Evolutionary conservation across 2,329 filamentous ascomycete genomes (phyloP).

Genomic region (Neoascochyta sp.): DNA sequence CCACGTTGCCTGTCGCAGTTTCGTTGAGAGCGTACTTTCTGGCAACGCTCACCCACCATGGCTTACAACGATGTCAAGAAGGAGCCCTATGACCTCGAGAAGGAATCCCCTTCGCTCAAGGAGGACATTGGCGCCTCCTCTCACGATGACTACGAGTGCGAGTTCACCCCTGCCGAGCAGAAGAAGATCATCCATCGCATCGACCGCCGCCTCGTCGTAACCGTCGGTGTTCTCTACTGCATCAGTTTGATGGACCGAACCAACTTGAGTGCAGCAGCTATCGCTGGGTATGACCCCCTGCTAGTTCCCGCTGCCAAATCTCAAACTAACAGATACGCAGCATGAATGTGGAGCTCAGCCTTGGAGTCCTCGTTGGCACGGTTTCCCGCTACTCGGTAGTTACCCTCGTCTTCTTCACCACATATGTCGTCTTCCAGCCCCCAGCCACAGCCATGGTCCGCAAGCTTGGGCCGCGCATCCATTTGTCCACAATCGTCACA

Average conservation of each 20-base stretch:
- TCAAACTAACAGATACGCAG: conserved; percentile 27
- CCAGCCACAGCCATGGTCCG: conserved; percentile 41
- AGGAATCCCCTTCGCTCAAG: conserved; percentile 15
- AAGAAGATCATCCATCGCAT: conserved; percentile 65
- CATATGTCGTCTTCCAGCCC: conserved; percentile 43
- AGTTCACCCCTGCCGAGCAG: conserved; percentile 60
- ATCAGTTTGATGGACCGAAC: conserved; percentile 75
- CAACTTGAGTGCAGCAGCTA: conserved; percentile 68
- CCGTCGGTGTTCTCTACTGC: conserved; percentile 62
- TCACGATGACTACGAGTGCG: conserved; percentile 29
- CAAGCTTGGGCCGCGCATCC: conserved; percentile 40
- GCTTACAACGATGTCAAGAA: no score
- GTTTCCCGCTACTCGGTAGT: conserved; percentile 53
- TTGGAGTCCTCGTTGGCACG: conserved; percentile 23
- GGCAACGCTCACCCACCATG: conserved; percentile 12
- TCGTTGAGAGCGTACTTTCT: no score
- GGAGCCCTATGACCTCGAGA: conserved; percentile 31
- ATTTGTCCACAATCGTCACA: conserved; percentile 34
- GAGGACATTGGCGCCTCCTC: conserved; percentile 24
- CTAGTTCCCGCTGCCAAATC: conserved; percentile 2
- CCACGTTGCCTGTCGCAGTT: no score
- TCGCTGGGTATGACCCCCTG: conserved; percentile 56
- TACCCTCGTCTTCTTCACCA: conserved; percentile 50
- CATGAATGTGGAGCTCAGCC: conserved; percentile 40
- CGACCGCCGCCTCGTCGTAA: conserved; percentile 55